Percentiles rank a stretch among this genome's conserved stretches.
These are phyloP conservation scores for Bombardia bombarda DNA, from an alignment of 495 filamentous ascomycete genomes.

Conservation along the genomic window DNA sequence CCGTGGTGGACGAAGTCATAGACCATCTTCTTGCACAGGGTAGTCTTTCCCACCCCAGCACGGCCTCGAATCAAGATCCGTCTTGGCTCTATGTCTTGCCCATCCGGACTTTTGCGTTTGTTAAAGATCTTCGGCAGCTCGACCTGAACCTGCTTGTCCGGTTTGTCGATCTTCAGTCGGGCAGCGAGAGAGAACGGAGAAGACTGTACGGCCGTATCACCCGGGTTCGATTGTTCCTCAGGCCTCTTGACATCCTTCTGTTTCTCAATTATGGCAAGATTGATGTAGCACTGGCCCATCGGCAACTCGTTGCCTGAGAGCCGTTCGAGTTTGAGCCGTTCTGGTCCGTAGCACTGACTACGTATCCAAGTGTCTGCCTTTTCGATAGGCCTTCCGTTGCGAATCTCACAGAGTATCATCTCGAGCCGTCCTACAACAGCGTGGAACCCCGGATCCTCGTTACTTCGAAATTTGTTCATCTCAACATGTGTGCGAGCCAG, in stretches of 20 bases:
- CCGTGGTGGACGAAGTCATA: conserved; percentile 15
- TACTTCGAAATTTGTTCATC: conserved; percentile 20
- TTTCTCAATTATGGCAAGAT: conserved; percentile 19
- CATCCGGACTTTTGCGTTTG: conserved; percentile 12
- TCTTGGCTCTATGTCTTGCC: conserved; percentile 12
- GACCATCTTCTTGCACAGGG: conserved; percentile 39
- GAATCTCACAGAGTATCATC: conserved; percentile 13
- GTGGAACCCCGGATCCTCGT: conserved; percentile 10
- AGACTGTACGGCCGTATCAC: not conserved
- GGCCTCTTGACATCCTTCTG: not conserved
- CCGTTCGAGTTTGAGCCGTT: conserved; percentile 25
- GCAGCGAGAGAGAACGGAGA: conserved; percentile 22
- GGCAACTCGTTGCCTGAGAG: conserved; percentile 24
- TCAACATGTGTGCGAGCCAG: conserved; percentile 15
- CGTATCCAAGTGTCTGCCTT: conserved; percentile 19
- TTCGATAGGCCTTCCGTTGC: conserved; percentile 10
- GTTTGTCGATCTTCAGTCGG: conserved; percentile 18
- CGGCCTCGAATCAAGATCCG: conserved; percentile 34
- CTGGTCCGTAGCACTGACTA: conserved; percentile 8
- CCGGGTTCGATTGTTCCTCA: not conserved
- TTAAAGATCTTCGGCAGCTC: conserved; percentile 21
- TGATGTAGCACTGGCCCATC: conserved; percentile 31
- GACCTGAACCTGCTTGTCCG: conserved; percentile 14
- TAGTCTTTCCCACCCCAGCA: conserved; percentile 38
- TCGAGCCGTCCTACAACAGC: conserved; percentile 10